Base-by-base conservation (phyloP, 805 yeast genomes). In the Ogataea kodamae region DNA sequence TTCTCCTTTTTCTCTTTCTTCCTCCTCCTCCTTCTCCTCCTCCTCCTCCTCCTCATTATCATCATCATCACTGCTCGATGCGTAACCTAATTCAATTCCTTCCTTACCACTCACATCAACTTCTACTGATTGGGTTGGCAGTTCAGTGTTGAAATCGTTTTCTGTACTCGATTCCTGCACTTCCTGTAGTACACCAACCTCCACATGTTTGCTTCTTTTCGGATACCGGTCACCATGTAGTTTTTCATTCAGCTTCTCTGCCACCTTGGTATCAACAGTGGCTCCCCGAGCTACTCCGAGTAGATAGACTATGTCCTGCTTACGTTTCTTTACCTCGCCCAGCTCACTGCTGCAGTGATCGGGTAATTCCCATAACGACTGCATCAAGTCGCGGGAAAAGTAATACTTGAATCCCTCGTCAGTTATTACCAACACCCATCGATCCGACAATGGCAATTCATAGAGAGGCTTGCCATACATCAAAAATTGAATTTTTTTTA, bases 291-390 rank as follows among this genome's bases (percentile, higher is more conserved):
- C 30, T 5, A 42, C 12, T 2, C 47, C 55, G 7, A 50, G 16
- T 23, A 48, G 17, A 5, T 40, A 22, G 2, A 50, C 7, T 2
- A 48, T 22, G 3, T 43, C 31, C 9, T 43, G 32, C 16, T 33
- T 43, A 14, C 36, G 24, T 3, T 18, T 19, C 4, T 43, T 33
- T 14, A 28, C 18, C 33, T 20, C 24, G 8, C 13, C 22, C 28
- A 19, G 24, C 43, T 33, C 44, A 15, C 12, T 26, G 6, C 12
- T 29, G 20, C 28, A 20, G 11, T 30, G 31, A 6, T 41, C 35
- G 3, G 50, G 50, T 13, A 53, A 22, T 24, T 48, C 54, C 61
- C 61, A 56, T 6, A 23, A 16, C 10, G 60, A 54, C 18, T 15
- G 22, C 5, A 22, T 17, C 3, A 29, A 9, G 3, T 15, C 18